Base-by-base conservation (phyloP, 2,329 filamentous ascomycete species). In the Ophiostoma triangulosporum region DNA sequence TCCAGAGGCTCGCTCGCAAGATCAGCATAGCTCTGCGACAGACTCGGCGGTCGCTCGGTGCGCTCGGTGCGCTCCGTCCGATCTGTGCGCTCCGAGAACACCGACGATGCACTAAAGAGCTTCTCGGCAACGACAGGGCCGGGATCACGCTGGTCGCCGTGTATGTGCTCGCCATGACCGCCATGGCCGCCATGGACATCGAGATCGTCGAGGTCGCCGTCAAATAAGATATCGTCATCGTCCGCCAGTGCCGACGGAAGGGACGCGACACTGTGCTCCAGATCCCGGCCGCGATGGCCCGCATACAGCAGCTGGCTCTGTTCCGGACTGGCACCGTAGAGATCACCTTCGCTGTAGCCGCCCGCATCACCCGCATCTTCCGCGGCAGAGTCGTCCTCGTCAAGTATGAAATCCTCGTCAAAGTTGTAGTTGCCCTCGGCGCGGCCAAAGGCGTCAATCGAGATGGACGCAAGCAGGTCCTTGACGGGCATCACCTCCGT, bases 391-490 rank as follows among this genome's bases (percentile, higher is more conserved):
- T 73, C 70, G 54, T 75, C 70, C 52, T 75, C 72, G 50, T 74
- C 75, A 9, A 75, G 67, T 2, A 72, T 74, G 64, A 84, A 84
- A 58, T 81, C 81, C 56, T 77, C 76, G 57, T 81, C 81, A 59
- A 77, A 77, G 56, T 80, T 76, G 57, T 80, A 83, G 38, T 79
- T 76, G 8, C 78, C 77, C 57, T 81, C 76, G 0, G 78, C 71
- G 55, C 67, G 74, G 4, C 77, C 77, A 64, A 95, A 89, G 0
- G 88, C 87, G 65, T 96, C 87, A 1, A 87, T 87, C 6, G 87
- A 87, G 60, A 98, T 88, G 0, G 91, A 96, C 5, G 88, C 84
- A 57, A 98, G 78, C 68, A 98, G 80, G 60, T 97, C 86, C 61
- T 93, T 74, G 6, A 98, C 78, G 0, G 89, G 89, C 56, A 95